Evolutionary conservation across 805 yeast species (phyloP).

Genomic region (Yamadazyma laniorum): DNA sequence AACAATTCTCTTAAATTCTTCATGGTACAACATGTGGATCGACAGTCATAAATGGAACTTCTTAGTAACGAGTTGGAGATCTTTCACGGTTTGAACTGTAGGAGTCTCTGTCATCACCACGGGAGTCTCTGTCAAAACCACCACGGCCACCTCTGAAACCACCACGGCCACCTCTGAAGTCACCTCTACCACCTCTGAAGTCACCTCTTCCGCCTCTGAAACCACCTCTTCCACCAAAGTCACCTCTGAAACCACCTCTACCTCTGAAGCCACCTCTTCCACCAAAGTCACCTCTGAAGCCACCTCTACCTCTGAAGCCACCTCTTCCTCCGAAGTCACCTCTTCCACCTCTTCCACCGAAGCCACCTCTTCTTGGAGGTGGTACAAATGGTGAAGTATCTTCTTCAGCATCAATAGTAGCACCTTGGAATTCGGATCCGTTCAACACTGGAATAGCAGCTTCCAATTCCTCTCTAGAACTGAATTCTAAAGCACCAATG

Average conservation of each 20-base stretch:
- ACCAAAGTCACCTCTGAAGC: slow-evolving; percentile 32
- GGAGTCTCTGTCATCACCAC: slow-evolving; percentile 44
- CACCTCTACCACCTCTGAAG: slow-evolving; percentile 37
- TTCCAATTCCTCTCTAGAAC: slow-evolving; percentile 69
- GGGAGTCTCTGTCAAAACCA: slow-evolving; percentile 41
- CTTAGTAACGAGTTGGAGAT: slow-evolving; percentile 71
- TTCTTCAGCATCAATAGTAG: slow-evolving; percentile 70
- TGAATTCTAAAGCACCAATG: slow-evolving; percentile 54
- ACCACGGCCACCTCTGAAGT: slow-evolving; percentile 28
- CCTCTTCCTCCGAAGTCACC: slow-evolving; percentile 38
- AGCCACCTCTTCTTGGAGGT: slow-evolving; percentile 41
- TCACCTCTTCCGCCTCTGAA: slow-evolving; percentile 39
- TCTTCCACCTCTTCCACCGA: slow-evolving; percentile 25
- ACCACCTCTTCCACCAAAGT: slow-evolving; percentile 33
- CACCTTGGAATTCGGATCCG: slow-evolving; percentile 68
- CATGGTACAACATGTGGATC: neutral
- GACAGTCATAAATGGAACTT: neutral
- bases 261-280: slow-evolving; percentile 36
- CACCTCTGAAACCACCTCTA: slow-evolving; percentile 33
- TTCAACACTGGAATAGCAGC: slow-evolving; percentile 74
- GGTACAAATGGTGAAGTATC: slow-evolving; percentile 64
- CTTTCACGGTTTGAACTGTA: slow-evolving; percentile 46
- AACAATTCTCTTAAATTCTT: slow-evolving; percentile 3
- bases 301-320: slow-evolving; percentile 31
- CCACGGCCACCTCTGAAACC: slow-evolving; percentile 39